These are phyloP conservation scores for Theileria annulata DNA, from an alignment of 169 alveolate species.

Conservation along the genomic window DNA sequence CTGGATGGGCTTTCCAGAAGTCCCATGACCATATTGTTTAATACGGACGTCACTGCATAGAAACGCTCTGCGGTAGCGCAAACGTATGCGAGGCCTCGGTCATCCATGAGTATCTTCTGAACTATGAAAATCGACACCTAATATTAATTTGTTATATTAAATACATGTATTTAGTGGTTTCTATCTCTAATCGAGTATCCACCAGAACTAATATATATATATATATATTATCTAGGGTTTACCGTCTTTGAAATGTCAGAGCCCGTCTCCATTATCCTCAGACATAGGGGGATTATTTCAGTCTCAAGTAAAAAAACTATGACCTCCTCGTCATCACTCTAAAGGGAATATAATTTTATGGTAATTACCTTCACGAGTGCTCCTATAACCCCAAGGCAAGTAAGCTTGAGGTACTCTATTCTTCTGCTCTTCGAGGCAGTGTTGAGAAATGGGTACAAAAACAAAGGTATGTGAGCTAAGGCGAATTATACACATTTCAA, in stretches of 20 bases:
- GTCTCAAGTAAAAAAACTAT: conserved; percentile 92
- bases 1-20: conserved; percentile 87
- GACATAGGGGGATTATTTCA: conserved; percentile 97
- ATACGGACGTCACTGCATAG: conserved; percentile 94
- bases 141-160: neutral
- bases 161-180: neutral
- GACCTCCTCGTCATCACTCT: conserved; percentile 94
- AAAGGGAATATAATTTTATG: neutral
- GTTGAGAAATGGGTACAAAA: conserved; percentile 96
- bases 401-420: conserved; percentile 95
- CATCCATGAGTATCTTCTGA: conserved; percentile 96
- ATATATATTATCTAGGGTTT: neutral
- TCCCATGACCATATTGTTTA: conserved; percentile 91
- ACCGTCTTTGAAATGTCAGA: conserved; percentile 96
- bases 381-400: conserved; percentile 99
- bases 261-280: conserved; percentile 99
- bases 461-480: conserved; percentile 96
- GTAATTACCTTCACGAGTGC: conserved; percentile 93
- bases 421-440: conserved; percentile 94
- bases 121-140: conserved; percentile 96
- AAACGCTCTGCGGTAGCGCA: conserved; percentile 98
- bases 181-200: neutral
- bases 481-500: neutral
- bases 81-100: conserved; percentile 92
- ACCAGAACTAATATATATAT: neutral